A percentile compares a stretch with the other conserved stretches of the same genome.
These are phyloP conservation scores for Tolypocladium paradoxum DNA, from an alignment of 2,329 filamentous ascomycete genomes.

Conservation along the genomic window DNA sequence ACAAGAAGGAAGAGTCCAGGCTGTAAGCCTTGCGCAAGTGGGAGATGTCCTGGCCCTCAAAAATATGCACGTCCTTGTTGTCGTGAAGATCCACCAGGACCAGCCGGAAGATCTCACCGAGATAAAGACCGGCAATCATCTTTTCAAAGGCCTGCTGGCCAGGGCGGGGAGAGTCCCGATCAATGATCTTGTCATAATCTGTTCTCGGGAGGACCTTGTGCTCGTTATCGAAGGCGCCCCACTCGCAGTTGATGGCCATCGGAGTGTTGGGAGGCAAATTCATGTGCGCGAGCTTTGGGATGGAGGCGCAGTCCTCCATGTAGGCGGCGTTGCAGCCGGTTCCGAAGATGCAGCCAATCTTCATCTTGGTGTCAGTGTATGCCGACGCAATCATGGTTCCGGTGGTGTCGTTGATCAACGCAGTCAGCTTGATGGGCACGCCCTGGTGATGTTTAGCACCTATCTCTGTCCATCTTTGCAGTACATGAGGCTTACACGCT, in stretches of 20 bases:
- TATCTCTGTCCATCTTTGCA: conserved; percentile 6
- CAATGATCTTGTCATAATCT: conserved; percentile 75
- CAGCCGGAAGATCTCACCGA: conserved; percentile 89
- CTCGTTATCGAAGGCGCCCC: conserved; percentile 94
- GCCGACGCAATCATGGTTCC: conserved; percentile 93
- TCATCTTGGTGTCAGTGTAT: conserved; percentile 90
- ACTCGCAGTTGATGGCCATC: conserved; percentile 97
- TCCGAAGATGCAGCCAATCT: conserved; percentile 95
- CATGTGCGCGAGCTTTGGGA: conserved; percentile 88
- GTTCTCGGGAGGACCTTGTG: conserved; percentile 78
- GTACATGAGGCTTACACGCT: conserved; percentile 25
- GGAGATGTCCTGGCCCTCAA: conserved; percentile 71
- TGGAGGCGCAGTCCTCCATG: conserved; percentile 84
- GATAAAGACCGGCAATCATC: conserved; percentile 91
- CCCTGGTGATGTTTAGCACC: conserved; percentile 38
- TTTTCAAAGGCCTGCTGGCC: conserved; percentile 96
- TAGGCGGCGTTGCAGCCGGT: conserved; percentile 98
- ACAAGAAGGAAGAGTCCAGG: conserved; percentile 87
- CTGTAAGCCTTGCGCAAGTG: conserved; percentile 78
- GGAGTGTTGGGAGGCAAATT: conserved; percentile 74
- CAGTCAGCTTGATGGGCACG: conserved; percentile 84
- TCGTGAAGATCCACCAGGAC: conserved; percentile 79
- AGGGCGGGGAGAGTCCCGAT: conserved; percentile 82
- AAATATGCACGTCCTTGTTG: conserved; percentile 63
- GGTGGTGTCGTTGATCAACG: conserved; percentile 95